A percentile compares a stretch with the other conserved stretches of the same genome.
These are phyloP conservation scores for Dalbergia cultrata DNA, from an alignment of 306 rosid species.

Conservation along the genomic window DNA sequence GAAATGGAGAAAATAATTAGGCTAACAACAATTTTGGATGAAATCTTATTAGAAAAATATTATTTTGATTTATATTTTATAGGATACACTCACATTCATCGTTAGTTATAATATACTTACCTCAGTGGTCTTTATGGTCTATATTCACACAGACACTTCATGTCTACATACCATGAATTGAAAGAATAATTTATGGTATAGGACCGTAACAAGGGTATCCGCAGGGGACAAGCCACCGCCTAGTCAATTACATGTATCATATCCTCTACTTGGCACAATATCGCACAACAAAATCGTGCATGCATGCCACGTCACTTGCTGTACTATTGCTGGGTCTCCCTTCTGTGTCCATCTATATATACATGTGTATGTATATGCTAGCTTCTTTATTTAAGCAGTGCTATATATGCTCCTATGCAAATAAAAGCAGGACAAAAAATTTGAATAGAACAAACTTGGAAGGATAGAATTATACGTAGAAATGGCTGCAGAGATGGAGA, in stretches of 20 bases:
- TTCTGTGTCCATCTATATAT: constrained; percentile 22
- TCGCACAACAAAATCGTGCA: constrained; percentile 2
- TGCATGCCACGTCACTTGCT: constrained; percentile 53
- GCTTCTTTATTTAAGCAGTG: neutral
- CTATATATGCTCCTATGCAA: neutral
- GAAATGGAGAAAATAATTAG: too few relatives aligned
- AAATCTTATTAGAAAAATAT: too few relatives aligned
- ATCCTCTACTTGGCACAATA: constrained; percentile 31
- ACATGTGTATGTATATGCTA: neutral
- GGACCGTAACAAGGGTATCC: too few relatives aligned
- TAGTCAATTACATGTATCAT: neutral
- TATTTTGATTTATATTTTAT: too few relatives aligned
- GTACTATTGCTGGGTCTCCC: constrained; percentile 43
- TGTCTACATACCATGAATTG: too few relatives aligned
- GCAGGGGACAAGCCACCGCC: neutral
- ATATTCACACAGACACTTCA: too few relatives aligned
- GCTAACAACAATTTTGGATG: fast-evolving
- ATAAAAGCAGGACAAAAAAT: neutral
- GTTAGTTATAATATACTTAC: too few relatives aligned
- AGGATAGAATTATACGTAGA: neutral
- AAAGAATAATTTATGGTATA: too few relatives aligned
- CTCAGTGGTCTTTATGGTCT: too few relatives aligned
- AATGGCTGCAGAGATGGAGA: constrained; percentile 61
- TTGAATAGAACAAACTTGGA: neutral
- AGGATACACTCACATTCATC: too few relatives aligned